Evolutionary conservation across 2,329 filamentous ascomycete species (phyloP).

Genomic region (Acarospora socialis): DNA sequence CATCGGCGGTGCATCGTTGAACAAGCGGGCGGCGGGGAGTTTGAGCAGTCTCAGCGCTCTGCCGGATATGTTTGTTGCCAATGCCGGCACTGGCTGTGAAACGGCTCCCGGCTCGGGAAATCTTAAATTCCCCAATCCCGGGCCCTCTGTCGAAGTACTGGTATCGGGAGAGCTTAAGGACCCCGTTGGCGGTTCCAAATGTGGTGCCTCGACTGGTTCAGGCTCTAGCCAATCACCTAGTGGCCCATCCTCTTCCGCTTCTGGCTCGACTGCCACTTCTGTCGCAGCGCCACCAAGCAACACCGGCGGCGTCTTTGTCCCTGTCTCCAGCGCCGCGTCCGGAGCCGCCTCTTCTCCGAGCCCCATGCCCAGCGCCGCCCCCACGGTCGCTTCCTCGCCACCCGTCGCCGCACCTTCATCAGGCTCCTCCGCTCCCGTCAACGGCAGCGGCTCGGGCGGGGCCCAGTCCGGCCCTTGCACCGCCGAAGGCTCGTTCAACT

Average conservation of each 20-base stretch:
- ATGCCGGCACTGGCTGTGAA: slow-evolving; percentile 43
- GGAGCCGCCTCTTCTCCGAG: slow-evolving; percentile 15
- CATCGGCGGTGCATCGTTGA: slow-evolving; percentile 14
- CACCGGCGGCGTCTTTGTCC: slow-evolving; percentile 33
- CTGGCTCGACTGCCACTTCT: slow-evolving; percentile 2
- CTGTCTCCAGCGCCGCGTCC: slow-evolving; percentile 16
- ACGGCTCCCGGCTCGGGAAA: slow-evolving; percentile 42
- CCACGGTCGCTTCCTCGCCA: slow-evolving; percentile 15
- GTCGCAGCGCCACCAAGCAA: neutral
- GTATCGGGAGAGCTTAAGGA: slow-evolving; percentile 25
- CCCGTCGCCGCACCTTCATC: slow-evolving; percentile 17
- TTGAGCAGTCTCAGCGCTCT: no score
- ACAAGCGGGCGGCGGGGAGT: slow-evolving; percentile 27
- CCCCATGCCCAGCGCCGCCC: slow-evolving; percentile 1
- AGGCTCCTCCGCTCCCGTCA: slow-evolving; percentile 11
- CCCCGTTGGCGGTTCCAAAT: slow-evolving; percentile 15
- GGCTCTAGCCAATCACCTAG: slow-evolving; percentile 9
- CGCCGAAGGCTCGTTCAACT: slow-evolving; percentile 45
- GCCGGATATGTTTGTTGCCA: slow-evolving; percentile 63
- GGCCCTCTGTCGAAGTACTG: slow-evolving; percentile 39
- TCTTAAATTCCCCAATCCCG: slow-evolving; percentile 55
- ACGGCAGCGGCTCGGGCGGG: slow-evolving; percentile 18
- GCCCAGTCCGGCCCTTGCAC: slow-evolving; percentile 33
- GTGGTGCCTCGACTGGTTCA: slow-evolving; percentile 13
- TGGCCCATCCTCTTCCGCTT: slow-evolving; percentile 6